Evolutionary conservation across 2,329 filamentous ascomycete genomes (phyloP).

Genomic region (Fusarium keratoplasticum): DNA sequence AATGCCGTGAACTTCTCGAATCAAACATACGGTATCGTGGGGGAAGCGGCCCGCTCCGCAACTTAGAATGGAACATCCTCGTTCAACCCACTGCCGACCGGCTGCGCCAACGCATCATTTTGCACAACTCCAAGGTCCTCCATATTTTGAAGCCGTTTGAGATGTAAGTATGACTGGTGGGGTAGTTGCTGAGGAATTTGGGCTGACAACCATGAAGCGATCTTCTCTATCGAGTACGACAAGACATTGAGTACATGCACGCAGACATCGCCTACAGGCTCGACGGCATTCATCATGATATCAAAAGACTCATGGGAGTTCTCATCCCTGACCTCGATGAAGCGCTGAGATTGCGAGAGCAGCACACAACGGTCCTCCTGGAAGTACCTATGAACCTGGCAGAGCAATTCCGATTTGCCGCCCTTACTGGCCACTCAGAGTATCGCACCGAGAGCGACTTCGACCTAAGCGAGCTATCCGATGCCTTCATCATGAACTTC

Average conservation of each 20-base stretch:
- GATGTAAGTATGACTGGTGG: slow-evolving; percentile 43
- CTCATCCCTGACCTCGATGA: slow-evolving; percentile 43
- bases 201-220: slow-evolving; percentile 39
- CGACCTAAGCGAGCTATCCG: slow-evolving; percentile 44
- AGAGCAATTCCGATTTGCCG: slow-evolving; percentile 39
- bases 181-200: slow-evolving; percentile 4
- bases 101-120: slow-evolving; percentile 46
- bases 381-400: slow-evolving; percentile 40
- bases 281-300: slow-evolving; percentile 34
- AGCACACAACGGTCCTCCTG: slow-evolving; percentile 18
- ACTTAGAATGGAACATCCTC: slow-evolving; percentile 52
- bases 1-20: slow-evolving; percentile 46
- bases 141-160: slow-evolving; percentile 52
- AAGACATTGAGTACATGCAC: slow-evolving; percentile 45
- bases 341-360: slow-evolving; percentile 36
- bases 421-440: slow-evolving; percentile 36
- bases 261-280: slow-evolving; percentile 41
- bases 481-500: slow-evolving; percentile 49
- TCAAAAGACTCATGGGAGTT: slow-evolving; percentile 42
- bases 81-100: slow-evolving; percentile 49
- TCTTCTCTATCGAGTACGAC: slow-evolving; percentile 45
- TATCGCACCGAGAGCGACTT: slow-evolving; percentile 38
- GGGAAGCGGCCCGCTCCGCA: slow-evolving; percentile 44
- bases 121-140: slow-evolving; percentile 50
- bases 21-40: slow-evolving; percentile 46